These are phyloP conservation scores for Rugonectria rugulosa DNA, from an alignment of 2,329 filamentous ascomycete species.

Conservation along the genomic window DNA sequence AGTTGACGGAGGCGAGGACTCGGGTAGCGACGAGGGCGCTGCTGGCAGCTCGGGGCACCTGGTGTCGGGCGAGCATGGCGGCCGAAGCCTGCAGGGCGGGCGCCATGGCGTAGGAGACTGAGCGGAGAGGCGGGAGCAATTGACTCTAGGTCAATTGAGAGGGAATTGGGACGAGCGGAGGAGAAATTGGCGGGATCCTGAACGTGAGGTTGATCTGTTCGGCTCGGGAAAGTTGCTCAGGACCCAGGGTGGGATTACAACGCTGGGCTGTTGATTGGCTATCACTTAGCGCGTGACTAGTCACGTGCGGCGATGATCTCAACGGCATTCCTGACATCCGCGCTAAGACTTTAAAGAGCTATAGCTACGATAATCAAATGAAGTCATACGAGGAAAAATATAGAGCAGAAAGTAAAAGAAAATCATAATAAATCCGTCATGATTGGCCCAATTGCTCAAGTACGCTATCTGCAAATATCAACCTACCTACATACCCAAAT, in stretches of 20 bases:
- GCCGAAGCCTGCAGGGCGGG: slow-evolving; percentile 42
- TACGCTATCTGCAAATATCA: background rate
- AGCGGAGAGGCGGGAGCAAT: slow-evolving; percentile 33
- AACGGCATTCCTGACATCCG: slow-evolving; percentile 1
- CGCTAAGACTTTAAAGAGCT: no score
- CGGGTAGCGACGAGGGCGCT: slow-evolving; percentile 29
- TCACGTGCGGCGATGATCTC: slow-evolving; percentile 38
- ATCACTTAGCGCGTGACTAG: slow-evolving; percentile 30
- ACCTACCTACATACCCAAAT: background rate
- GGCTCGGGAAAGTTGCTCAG: slow-evolving; percentile 42
- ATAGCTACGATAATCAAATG: no score
- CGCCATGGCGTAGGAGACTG: slow-evolving; percentile 40
- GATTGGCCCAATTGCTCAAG: background rate
- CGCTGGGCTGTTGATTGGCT: slow-evolving; percentile 48
- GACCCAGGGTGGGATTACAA: slow-evolving; percentile 53
- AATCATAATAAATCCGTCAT: no score
- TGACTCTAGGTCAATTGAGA: slow-evolving; percentile 40
- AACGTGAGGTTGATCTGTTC: slow-evolving; percentile 34
- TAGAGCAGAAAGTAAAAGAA: no score
- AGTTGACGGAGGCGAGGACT: slow-evolving; percentile 26
- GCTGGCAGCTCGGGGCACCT: slow-evolving; percentile 40
- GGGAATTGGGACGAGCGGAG: slow-evolving; percentile 27
- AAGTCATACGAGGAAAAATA: no score
- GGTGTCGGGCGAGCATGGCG: slow-evolving; percentile 47
- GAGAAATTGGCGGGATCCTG: slow-evolving; percentile 37